phyloP scores from a whole-genome alignment of 306 rosid genomes.

The Amphicarpaea edgeworthii region DNA sequence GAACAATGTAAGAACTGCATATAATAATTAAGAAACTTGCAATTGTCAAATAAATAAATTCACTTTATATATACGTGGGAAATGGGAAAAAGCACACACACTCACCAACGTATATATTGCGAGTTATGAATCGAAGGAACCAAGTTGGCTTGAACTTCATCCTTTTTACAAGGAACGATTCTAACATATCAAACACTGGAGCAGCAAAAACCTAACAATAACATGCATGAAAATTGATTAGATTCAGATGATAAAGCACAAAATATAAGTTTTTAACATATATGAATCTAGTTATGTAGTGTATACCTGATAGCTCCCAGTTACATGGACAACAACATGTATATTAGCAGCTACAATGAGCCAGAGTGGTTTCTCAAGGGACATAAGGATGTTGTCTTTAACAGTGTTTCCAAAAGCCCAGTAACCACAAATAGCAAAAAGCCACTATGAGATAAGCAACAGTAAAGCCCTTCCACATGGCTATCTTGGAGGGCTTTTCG shows the following conservation, averaged over 20 bases:
- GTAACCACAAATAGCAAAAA: conserved; percentile 66
- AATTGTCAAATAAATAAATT: too few relatives aligned
- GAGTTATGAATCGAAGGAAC: conserved; percentile 65
- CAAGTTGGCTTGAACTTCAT: conserved; percentile 58
- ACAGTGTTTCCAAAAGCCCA: conserved; percentile 70
- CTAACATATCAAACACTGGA: conserved; percentile 84
- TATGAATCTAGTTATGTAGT: background rate
- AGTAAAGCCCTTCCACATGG: conserved; percentile 85
- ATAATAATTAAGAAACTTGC: too few relatives aligned
- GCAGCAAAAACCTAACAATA: conserved; percentile 73
- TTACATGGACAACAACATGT: conserved; percentile 79
- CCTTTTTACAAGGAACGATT: conserved; percentile 66
- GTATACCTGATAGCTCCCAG: conserved; percentile 93
- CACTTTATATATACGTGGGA: background rate
- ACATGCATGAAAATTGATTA: background rate
- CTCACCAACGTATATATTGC: conserved; percentile 74
- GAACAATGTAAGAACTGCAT: too few relatives aligned
- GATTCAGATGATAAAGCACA: background rate
- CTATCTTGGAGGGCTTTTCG: conserved; percentile 83
- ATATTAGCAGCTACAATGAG: conserved; percentile 77
- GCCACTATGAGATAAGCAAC: conserved; percentile 79
- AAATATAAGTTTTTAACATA: background rate
- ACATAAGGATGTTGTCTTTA: conserved; percentile 68
- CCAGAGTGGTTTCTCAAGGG: conserved; percentile 69
- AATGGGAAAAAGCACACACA: conserved; percentile 17